Base-by-base conservation (phyloP, 805 yeast genomes). In the Candida arabinofermentans region DNA sequence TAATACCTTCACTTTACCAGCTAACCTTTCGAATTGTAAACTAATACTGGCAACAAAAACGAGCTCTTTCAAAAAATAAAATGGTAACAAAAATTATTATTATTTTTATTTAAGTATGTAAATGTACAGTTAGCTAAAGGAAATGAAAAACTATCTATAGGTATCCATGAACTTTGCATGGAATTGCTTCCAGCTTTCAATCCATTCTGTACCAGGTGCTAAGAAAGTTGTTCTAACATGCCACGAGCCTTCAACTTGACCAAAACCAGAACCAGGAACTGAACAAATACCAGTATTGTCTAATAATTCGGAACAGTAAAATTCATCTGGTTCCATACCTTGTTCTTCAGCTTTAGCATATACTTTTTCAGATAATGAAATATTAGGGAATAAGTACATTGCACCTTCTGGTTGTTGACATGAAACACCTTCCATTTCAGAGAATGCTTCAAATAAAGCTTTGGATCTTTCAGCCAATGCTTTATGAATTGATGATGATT, bases 241-340 rank as follows among this genome's bases (percentile, higher is more conserved):
- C 68, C 74, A 84, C 4, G 97, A 89, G 17, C 88, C 95, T 36
- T 81, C 81, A 36, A 73, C 83, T 67, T 93, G 99, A 24, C 98
- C 97, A 56, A 93, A 93, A 0, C 99, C 99, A 26, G 88, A 80
- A 31, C 99, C 99, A 24, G 99, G 98, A 48, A 93, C 95, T 34
- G 95, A 87, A 66, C 99, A 93, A 46, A 93, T 88, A 53, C 99
- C 99, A 6, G 99, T 89, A 36, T 68, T 64, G 50, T 91, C 91
- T 51, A 93, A 73, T 44, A 93, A 70, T 52, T 83, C 83, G 59
- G 83, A 72, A 64, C 97, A 90, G 69, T 93, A 93, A 49, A 85
- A 79, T 61, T 86, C 96, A 62, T 93, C 99, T 17, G 95, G 83
- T 34, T 74, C 69, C 54, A 78, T 59, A 19, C 77, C 79, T 24